A percentile compares a stretch with the other conserved stretches of the same genome.
Evolutionary conservation across 2,329 filamentous ascomycete genomes (phyloP).

Genomic region (Camillea tinctor): DNA sequence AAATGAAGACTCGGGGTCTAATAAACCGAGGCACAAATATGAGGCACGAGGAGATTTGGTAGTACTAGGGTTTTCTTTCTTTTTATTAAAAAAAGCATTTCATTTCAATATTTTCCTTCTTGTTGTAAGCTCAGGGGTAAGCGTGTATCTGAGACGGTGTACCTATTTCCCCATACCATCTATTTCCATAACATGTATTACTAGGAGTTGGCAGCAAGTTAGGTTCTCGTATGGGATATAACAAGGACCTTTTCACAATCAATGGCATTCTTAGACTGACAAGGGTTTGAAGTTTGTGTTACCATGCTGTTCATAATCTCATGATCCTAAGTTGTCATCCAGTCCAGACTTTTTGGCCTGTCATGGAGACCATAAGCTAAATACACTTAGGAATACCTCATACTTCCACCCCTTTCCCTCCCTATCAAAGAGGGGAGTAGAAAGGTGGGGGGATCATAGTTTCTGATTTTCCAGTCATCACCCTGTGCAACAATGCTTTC

Average conservation of each 20-base stretch:
- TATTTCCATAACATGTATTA: no score
- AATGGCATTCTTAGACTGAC: background rate
- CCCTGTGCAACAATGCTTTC: constrained; percentile 8
- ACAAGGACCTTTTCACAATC: background rate
- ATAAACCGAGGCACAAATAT: background rate
- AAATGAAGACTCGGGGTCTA: background rate
- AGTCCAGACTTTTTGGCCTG: background rate
- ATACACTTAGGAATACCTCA: constrained; percentile 1
- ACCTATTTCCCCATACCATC: no score
- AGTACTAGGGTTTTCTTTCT: background rate
- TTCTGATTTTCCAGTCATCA: constrained; percentile 11
- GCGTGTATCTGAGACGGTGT: no score
- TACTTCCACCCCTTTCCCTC: constrained; percentile 8
- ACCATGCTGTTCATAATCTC: background rate
- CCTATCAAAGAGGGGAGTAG: background rate
- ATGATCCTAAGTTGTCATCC: background rate
- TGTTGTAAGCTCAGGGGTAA: no score
- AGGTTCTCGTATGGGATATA: no score
- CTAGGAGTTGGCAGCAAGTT: no score
- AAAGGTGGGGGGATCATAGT: background rate
- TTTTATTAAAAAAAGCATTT: no score
- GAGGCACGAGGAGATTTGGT: background rate
- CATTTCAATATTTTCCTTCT: no score
- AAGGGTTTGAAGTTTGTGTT: background rate
- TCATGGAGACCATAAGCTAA: constrained; percentile 2